A percentile compares a stretch with the other conserved stretches of the same genome.
Evolutionary conservation across 768 basidiomycete genomes (phyloP).

Genomic region (Leccinum fibrillosum): DNA sequence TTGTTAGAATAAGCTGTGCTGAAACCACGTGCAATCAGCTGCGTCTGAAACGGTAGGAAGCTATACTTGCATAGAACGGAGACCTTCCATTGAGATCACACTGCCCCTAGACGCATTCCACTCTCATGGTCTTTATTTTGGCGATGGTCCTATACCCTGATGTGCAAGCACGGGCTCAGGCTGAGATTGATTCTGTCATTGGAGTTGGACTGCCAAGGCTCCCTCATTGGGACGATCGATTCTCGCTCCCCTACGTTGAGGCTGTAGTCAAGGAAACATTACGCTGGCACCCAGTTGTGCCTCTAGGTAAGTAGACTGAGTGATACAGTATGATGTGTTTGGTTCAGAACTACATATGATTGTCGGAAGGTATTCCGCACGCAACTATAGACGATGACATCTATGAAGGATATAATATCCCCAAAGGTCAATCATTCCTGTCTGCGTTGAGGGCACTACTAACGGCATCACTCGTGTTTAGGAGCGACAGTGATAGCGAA

Average conservation of each 20-base stretch:
- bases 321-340: not conserved
- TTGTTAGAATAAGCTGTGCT: constrained; percentile 7
- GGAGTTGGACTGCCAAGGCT: constrained; percentile 20
- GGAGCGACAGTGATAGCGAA: constrained; percentile 24
- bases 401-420: constrained; percentile 48
- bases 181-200: constrained; percentile 20
- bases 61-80: not conserved
- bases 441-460: not conserved
- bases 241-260: constrained; percentile 20
- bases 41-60: constrained; percentile 25
- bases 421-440: constrained; percentile 37
- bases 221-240: constrained; percentile 18
- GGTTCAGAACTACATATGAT: not conserved
- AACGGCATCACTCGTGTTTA: not conserved
- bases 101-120: constrained; percentile 18
- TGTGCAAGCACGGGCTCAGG: constrained; percentile 18
- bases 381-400: constrained; percentile 36
- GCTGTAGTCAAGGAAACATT: constrained; percentile 23
- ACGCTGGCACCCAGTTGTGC: constrained; percentile 22
- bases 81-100: constrained; percentile 8
- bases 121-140: constrained; percentile 20
- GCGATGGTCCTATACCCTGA: constrained; percentile 27
- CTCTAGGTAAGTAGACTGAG: constrained; percentile 7
- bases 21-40: constrained; percentile 6
- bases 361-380: constrained; percentile 28